A percentile compares a stretch with the other conserved stretches of the same genome.
phyloP scores from a whole-genome alignment of 2,329 filamentous ascomycete genomes.

The Stemphylium vesicarium region DNA sequence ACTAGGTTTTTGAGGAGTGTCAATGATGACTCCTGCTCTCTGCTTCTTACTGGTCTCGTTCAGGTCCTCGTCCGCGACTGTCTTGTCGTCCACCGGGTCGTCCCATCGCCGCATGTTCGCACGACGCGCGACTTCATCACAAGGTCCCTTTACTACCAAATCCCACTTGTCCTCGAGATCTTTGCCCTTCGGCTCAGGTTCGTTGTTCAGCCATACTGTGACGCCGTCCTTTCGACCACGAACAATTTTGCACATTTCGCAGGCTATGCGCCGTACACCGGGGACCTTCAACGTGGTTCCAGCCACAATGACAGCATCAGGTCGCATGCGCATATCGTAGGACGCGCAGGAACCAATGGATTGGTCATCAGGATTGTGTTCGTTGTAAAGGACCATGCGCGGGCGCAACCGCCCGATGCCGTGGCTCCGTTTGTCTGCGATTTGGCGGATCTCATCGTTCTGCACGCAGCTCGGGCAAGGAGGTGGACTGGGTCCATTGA shows the following conservation, averaged over 20 bases:
- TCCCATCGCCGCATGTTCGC: conserved; percentile 68
- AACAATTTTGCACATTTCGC: conserved; percentile 89
- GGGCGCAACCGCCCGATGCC: conserved; percentile 89
- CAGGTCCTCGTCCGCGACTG: conserved; percentile 45
- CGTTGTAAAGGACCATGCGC: conserved; percentile 95
- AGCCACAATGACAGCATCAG: conserved; percentile 92
- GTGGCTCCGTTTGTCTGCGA: conserved; percentile 87
- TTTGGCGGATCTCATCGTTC: conserved; percentile 76
- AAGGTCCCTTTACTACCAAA: conserved; percentile 82
- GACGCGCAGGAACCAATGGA: conserved; percentile 91
- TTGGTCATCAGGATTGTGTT: conserved; percentile 94
- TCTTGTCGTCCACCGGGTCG: conserved; percentile 50
- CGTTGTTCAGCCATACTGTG: conserved; percentile 93
- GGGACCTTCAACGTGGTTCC: conserved; percentile 96
- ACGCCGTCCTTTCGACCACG: conserved; percentile 81
- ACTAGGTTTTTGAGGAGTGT: conserved; percentile 39
- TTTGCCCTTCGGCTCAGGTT: conserved; percentile 78
- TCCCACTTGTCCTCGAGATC: conserved; percentile 96
- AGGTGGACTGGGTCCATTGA: conserved; percentile 83
- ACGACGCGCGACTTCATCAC: conserved; percentile 82
- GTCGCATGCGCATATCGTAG: conserved; percentile 82
- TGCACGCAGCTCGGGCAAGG: conserved; percentile 76
- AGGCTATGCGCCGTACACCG: conserved; percentile 85
- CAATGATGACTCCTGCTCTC: conserved; percentile 42
- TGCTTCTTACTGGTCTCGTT: conserved; percentile 39